Evolutionary conservation across 2,329 filamentous ascomycete species (phyloP).

Genomic region (Cladobotryum protrusum): DNA sequence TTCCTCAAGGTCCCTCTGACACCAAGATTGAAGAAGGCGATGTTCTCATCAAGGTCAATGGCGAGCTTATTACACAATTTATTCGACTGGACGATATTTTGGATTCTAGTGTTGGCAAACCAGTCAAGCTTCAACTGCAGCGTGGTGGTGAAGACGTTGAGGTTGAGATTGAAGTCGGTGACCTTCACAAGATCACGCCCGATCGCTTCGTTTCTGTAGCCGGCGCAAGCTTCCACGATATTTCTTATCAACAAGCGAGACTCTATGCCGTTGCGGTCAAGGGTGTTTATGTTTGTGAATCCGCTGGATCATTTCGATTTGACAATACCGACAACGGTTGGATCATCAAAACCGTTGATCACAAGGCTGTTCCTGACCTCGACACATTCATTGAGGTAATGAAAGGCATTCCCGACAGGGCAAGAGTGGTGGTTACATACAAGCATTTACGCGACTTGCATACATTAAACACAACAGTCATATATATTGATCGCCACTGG

Average conservation of each 20-base stretch:
- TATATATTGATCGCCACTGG: conserved; percentile 94
- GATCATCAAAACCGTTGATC: conserved; percentile 88
- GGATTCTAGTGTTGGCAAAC: conserved; percentile 75
- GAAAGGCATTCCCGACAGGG: conserved; percentile 73
- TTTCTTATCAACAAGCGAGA: conserved; percentile 97
- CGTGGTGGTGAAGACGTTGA: conserved; percentile 83
- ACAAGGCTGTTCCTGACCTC: conserved; percentile 83
- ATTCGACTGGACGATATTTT: conserved; percentile 85
- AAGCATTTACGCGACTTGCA: conserved; percentile 93
- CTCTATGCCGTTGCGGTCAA: conserved; percentile 88
- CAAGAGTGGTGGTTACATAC: conserved; percentile 88
- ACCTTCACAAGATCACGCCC: conserved; percentile 90
- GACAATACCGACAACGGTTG: conserved; percentile 87
- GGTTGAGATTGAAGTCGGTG: conserved; percentile 76
- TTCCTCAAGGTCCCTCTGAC: conserved; percentile 84
- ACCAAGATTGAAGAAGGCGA: conserved; percentile 89
- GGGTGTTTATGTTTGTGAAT: conserved; percentile 92
- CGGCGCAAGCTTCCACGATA: conserved; percentile 88
- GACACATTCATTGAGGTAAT: conserved; percentile 87
- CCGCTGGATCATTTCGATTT: conserved; percentile 89
- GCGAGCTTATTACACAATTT: conserved; percentile 87
- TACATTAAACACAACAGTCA: conserved; percentile 85
- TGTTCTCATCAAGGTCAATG: conserved; percentile 88
- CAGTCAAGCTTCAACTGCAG: conserved; percentile 77
- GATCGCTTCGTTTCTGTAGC: conserved; percentile 93